A percentile compares a stretch with the other conserved stretches of the same genome.
Evolutionary conservation across 768 basidiomycete genomes (phyloP).

Genomic region (Lentinula guzmanii): DNA sequence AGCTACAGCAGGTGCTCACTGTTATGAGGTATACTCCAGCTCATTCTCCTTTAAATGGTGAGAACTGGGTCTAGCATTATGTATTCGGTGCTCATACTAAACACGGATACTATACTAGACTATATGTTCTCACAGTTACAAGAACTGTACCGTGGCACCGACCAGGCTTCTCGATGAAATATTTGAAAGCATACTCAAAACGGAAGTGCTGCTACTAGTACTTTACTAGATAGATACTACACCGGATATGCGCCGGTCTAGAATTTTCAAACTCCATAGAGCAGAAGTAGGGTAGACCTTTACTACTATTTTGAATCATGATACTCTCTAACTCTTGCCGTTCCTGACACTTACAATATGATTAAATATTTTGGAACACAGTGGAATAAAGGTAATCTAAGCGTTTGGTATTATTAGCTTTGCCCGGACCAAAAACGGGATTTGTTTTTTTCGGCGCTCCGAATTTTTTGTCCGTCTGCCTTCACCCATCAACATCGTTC

Average conservation of each 20-base stretch:
- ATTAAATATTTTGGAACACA: too few species aligned
- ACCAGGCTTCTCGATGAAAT: background rate
- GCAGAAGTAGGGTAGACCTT: background rate
- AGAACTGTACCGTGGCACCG: background rate
- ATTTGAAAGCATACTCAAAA: background rate
- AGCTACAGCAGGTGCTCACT: background rate
- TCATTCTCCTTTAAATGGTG: background rate
- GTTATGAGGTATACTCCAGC: background rate
- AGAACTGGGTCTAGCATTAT: background rate
- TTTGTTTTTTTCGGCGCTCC: background rate
- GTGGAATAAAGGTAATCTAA: too few species aligned
- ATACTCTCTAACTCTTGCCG: too few species aligned
- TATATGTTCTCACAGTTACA: background rate
- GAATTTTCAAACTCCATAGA: background rate
- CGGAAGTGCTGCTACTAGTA: too few species aligned
- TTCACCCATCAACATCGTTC: background rate
- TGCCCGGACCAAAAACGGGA: too few species aligned
- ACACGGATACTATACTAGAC: background rate
- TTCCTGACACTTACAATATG: too few species aligned
- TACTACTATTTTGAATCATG: too few species aligned
- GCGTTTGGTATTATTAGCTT: too few species aligned
- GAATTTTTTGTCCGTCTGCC: background rate
- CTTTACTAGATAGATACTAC: background rate
- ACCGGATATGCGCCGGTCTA: background rate
- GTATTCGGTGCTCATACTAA: background rate